Conservation (phyloP, 495 filamentous ascomycete species). For the Penicillium ochrochloron region DNA sequence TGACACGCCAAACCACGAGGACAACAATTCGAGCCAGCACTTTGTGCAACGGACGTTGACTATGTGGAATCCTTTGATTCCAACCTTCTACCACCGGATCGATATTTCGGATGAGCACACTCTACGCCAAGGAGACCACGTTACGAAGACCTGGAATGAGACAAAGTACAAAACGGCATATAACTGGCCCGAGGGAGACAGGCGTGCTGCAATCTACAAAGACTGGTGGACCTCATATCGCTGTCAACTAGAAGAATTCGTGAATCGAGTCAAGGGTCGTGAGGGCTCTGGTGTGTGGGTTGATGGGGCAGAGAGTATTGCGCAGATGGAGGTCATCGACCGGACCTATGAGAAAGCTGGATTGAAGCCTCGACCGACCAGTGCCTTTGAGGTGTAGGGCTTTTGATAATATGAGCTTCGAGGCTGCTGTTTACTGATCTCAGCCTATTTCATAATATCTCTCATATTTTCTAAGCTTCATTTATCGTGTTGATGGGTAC, state of each 20-base stretch:
- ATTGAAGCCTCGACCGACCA: constrained; percentile 31
- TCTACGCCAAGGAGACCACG: constrained; percentile 35
- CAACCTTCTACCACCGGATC: constrained; percentile 54
- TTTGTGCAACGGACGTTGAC: constrained; percentile 44
- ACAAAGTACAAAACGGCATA: constrained; percentile 52
- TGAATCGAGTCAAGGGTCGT: constrained; percentile 54
- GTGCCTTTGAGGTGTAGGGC: constrained; percentile 18
- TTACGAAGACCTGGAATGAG: constrained; percentile 50
- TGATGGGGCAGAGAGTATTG: constrained; percentile 52
- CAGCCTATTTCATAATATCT: no score
- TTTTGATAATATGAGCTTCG: not conserved
- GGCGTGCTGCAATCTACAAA: constrained; percentile 7
- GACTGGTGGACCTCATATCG: constrained; percentile 56
- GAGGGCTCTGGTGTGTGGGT: constrained; percentile 53
- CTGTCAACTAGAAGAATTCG: constrained; percentile 61
- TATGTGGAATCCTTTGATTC: constrained; percentile 45
- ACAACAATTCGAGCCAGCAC: not conserved
- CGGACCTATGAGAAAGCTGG: constrained; percentile 54
- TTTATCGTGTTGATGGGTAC: no score
- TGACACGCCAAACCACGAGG: constrained; percentile 34
- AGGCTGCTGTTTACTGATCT: no score
- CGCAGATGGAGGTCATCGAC: constrained; percentile 59
- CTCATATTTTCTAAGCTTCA: no score
- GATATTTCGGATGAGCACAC: constrained; percentile 50
- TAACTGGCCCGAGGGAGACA: constrained; percentile 47